Conservation (phyloP, 2,329 filamentous ascomycete species). For the Alternaria sp. region DNA sequence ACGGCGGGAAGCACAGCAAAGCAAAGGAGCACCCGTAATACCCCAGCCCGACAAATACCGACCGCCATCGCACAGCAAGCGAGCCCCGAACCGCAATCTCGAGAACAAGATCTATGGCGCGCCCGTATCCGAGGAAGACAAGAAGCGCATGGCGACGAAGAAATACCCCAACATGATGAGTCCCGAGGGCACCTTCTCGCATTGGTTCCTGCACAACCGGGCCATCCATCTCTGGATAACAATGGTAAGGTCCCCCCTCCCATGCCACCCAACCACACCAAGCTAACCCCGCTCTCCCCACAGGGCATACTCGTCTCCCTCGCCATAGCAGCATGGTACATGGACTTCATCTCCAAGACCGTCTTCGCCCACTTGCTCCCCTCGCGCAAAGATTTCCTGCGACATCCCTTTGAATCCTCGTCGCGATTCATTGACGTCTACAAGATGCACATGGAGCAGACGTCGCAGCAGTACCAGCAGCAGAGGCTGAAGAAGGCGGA, state of each 20-base stretch:
- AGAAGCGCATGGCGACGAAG: slow-evolving; percentile 68
- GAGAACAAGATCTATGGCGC: slow-evolving; percentile 76
- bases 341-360: slow-evolving; percentile 80
- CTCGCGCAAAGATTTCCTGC: slow-evolving; percentile 69
- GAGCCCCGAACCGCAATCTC: slow-evolving; percentile 63
- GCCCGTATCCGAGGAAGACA: slow-evolving; percentile 69
- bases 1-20: slow-evolving; percentile 41
- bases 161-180: slow-evolving; percentile 91
- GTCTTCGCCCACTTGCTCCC: slow-evolving; percentile 82
- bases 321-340: slow-evolving; percentile 73
- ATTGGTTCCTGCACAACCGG: slow-evolving; percentile 82
- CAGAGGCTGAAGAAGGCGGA: slow-evolving; percentile 76
- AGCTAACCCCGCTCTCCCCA: slow-evolving; percentile 1
- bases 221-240: slow-evolving; percentile 82
- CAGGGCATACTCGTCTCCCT: slow-evolving; percentile 73
- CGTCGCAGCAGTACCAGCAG: slow-evolving; percentile 71
- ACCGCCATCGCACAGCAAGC: slow-evolving; percentile 84
- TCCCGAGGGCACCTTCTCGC: slow-evolving; percentile 77
- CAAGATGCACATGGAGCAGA: slow-evolving; percentile 75
- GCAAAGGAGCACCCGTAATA: slow-evolving; percentile 60
- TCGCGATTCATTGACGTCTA: slow-evolving; percentile 73
- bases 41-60: slow-evolving; percentile 89
- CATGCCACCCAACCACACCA: not conserved
- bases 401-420: slow-evolving; percentile 72
- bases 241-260: slow-evolving; percentile 62